A percentile compares a stretch with the other conserved stretches of the same genome.
Evolutionary conservation across 495 filamentous ascomycete species (phyloP).

Genomic region (Tuber borchii): DNA sequence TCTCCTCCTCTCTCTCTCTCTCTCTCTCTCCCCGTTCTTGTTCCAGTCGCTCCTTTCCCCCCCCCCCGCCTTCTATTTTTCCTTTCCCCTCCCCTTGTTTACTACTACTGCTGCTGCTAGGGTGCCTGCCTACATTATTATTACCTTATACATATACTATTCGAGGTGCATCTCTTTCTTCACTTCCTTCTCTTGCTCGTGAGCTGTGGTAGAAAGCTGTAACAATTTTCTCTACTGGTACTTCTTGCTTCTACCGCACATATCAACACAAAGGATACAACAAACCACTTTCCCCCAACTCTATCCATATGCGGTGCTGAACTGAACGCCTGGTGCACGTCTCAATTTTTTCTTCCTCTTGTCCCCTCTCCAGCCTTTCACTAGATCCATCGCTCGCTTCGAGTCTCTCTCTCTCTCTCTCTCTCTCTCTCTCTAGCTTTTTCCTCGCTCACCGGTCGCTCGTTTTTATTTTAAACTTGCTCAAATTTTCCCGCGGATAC

Average conservation of each 20-base stretch:
- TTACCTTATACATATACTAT: background rate
- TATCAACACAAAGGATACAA: background rate
- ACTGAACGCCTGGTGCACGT: constrained; percentile 3
- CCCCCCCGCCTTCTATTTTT: background rate
- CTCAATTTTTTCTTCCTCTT: background rate
- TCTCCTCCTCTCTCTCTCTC: background rate
- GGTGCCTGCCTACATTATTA: constrained; percentile 2
- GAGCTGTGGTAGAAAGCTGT: background rate
- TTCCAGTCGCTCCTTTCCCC: constrained; percentile 5
- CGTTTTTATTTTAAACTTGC: background rate
- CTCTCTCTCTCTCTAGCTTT: background rate
- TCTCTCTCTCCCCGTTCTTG: background rate
- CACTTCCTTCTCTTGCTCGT: background rate
- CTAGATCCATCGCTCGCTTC: constrained; percentile 1
- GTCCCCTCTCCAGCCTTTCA: background rate
- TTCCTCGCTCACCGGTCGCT: background rate
- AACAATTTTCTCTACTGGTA: background rate
- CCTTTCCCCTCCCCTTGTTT: constrained; percentile 8
- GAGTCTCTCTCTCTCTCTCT: background rate
- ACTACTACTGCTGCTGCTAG: background rate
- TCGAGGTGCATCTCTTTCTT: background rate
- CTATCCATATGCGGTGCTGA: background rate
- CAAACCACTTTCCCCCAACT: background rate
- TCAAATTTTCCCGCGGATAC: background rate
- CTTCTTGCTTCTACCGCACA: background rate